Evolutionary conservation across 257 asterid genomes (phyloP).

Genomic region (Ophiorrhiza pumila): DNA sequence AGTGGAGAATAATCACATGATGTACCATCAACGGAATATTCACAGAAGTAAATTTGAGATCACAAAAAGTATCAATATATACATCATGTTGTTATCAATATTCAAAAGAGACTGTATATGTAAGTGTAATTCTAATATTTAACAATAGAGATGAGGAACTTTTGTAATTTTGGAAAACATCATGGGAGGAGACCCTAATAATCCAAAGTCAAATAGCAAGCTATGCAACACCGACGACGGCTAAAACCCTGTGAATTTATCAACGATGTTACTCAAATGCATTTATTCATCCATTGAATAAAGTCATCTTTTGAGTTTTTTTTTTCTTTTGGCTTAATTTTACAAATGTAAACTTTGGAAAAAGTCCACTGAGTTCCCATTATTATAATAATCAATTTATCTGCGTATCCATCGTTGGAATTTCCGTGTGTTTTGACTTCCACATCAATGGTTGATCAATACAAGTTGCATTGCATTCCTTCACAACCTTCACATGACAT

Average conservation of each 20-base stretch:
- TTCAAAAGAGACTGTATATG: too few species aligned
- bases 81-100: too few species aligned
- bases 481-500: conserved; percentile 8
- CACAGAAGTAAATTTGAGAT: background rate
- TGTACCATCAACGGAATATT: too few species aligned
- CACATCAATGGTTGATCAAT: background rate
- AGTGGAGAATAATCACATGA: background rate
- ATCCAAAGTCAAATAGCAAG: background rate
- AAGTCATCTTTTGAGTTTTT: conserved; percentile 14
- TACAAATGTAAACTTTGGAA: conserved; percentile 18
- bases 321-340: background rate
- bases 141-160: background rate
- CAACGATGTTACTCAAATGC: conserved; percentile 25
- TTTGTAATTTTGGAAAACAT: background rate
- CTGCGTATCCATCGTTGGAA: conserved; percentile 8
- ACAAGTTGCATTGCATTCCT: conserved; percentile 23
- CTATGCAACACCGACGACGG: conserved; percentile 48
- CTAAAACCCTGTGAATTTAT: conserved; percentile 19
- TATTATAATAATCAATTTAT: background rate
- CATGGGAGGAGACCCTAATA: background rate
- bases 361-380: conserved; percentile 33
- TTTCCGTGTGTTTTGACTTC: conserved; percentile 35
- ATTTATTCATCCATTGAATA: conserved; percentile 1
- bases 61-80: too few species aligned
- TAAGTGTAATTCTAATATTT: too few species aligned